Evolutionary conservation across 1,139 yeast species (phyloP), one percentile per base, ranked within the genome.

Genomic region (Hyphopichia buzzinii): DNA sequence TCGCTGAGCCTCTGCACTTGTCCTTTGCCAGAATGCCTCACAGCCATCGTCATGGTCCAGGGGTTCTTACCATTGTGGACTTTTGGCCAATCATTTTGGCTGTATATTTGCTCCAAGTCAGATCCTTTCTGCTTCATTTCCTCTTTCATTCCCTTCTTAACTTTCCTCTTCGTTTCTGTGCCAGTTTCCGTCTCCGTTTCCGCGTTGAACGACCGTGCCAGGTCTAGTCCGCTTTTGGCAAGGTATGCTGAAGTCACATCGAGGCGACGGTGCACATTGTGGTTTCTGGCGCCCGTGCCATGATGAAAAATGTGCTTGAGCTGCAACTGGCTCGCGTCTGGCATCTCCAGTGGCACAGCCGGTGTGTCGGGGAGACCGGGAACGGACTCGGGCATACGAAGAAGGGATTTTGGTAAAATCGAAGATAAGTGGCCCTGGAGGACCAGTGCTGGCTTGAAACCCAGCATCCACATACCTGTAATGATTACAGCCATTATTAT

Each of bases 281-380:
- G 55, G 34, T 59, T 41, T 17, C 52, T 40, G 5, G 56, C 41
- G 2, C 75, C 76, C 0, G 77, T 59, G 14, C 77, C 78, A 46
- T 73, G 79, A 48, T 77, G 83, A 44, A 62, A 74, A 5, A 77
- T 70, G 49, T 77, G 82, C 39, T 60, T 67, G 17, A 71, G 49
- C 37, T 52, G 62, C 49, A 67, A 64, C 7, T 19, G 23, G 23
- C 23, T 19, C 8, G 23, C 23, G 23, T 19, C 23, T 6, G 23
- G 23, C 23, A 19, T 19, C 10, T 19, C 23, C 10, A 10, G 23
- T 10, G 8, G 23, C 23, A 6, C 23, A 19, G 10, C 23, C 23
- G 10, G 23, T 10, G 23, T 6, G 23, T 19, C n/a, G n/a, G n/a
- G n/a, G n/a, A n/a, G n/a, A n/a, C n/a, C n/a, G n/a, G n/a, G n/a